Evolutionary conservation across 2,329 filamentous ascomycete species (phyloP).

Genomic region (Chaetothyriales sp.): DNA sequence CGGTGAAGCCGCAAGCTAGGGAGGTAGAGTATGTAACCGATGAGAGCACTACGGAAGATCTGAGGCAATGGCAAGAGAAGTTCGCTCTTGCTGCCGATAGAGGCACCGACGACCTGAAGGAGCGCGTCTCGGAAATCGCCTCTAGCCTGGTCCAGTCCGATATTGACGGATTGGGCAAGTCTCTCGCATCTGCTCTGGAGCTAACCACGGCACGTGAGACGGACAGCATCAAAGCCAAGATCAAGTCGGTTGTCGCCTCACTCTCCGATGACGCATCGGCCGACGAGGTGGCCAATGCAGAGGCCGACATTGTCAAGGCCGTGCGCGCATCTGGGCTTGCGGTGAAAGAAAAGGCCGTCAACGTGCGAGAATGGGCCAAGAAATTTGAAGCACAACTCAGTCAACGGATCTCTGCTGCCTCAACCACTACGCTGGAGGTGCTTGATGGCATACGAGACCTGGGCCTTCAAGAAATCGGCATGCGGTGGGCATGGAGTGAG

Average conservation of each 20-base stretch:
- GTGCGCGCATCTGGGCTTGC: slow-evolving; percentile 56
- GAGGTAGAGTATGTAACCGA: slow-evolving; percentile 8
- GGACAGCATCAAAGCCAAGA: slow-evolving; percentile 50
- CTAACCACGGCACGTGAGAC: slow-evolving; percentile 52
- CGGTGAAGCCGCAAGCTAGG: slow-evolving; percentile 2
- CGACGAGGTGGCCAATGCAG: slow-evolving; percentile 37
- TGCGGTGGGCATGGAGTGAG: slow-evolving; percentile 90
- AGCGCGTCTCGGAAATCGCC: slow-evolving; percentile 57
- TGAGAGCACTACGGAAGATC: slow-evolving; percentile 60
- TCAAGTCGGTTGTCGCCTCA: slow-evolving; percentile 40
- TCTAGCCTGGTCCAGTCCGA: slow-evolving; percentile 52
- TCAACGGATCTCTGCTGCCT: slow-evolving; percentile 53
- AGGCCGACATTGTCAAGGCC: slow-evolving; percentile 38
- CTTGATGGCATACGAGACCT: slow-evolving; percentile 71
- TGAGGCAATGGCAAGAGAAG: slow-evolving; percentile 75
- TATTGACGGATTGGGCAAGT: slow-evolving; percentile 51
- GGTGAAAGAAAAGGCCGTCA: slow-evolving; percentile 65
- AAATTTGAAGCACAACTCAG: slow-evolving; percentile 57
- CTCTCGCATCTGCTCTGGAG: slow-evolving; percentile 55
- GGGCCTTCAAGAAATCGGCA: slow-evolving; percentile 79
- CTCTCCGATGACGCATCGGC: slow-evolving; percentile 47
- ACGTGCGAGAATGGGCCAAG: slow-evolving; percentile 62
- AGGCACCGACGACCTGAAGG: slow-evolving; percentile 55
- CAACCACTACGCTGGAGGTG: slow-evolving; percentile 69
- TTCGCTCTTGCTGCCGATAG: slow-evolving; percentile 77